Conservation (phyloP, 352 stramenopile species). For the Globisporangium splendens region DNA sequence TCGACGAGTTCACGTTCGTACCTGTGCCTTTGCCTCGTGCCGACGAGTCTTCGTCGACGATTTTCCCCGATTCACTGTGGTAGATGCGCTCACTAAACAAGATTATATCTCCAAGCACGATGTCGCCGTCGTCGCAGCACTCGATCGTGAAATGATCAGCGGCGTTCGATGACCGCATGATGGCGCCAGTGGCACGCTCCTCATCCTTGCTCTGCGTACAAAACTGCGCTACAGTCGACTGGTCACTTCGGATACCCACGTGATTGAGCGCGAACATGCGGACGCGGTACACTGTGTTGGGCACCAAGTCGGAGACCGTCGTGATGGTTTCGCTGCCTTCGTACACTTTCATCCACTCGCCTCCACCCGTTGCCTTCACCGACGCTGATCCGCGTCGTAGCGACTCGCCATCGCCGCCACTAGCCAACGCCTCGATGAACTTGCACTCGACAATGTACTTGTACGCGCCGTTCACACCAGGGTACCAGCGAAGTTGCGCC, state of each 20-base stretch:
- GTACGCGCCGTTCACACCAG: constrained; percentile 54
- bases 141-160: constrained; percentile 73
- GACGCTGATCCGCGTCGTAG: background rate
- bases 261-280: constrained; percentile 81
- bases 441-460: constrained; percentile 80
- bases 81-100: constrained; percentile 91
- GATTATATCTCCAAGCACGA: constrained; percentile 87
- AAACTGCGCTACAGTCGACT: constrained; percentile 78
- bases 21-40: constrained; percentile 6
- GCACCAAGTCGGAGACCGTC: constrained; percentile 55
- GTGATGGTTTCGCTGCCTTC: constrained; percentile 73
- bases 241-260: constrained; percentile 47
- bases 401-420: background rate
- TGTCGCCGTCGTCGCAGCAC: constrained; percentile 66
- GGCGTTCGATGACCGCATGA: constrained; percentile 35
- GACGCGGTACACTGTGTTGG: constrained; percentile 83
- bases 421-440: constrained; percentile 54
- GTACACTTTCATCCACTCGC: constrained; percentile 73
- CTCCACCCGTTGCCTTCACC: background rate
- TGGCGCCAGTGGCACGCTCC: constrained; percentile 28
- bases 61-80: constrained; percentile 34
- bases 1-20: constrained; percentile 21
- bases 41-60: constrained; percentile 19
- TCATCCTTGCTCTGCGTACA: constrained; percentile 70
- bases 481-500: constrained; percentile 80